phyloP scores from a whole-genome alignment of 2,329 filamentous ascomycete species.

The Aspergillus fructus region DNA sequence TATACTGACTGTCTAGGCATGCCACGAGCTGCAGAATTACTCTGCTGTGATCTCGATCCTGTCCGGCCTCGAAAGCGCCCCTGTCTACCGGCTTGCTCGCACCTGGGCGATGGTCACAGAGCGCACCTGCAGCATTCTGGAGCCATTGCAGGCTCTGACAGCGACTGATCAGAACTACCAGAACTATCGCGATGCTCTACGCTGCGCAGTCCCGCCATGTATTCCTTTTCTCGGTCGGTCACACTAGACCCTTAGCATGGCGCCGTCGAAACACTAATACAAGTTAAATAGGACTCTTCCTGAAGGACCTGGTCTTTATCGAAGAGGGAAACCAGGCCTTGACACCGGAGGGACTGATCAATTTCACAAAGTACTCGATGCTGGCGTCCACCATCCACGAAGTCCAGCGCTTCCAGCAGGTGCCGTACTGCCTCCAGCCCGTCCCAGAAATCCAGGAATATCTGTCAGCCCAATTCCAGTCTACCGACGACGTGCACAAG shows the following conservation, averaged over 20 bases:
- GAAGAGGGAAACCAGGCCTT: conserved; percentile 92
- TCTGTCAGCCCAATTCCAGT: conserved; percentile 77
- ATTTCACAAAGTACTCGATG: conserved; percentile 23
- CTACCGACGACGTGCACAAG: conserved; percentile 86
- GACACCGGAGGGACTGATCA: conserved; percentile 86
- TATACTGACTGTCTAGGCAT: conserved; percentile 62
- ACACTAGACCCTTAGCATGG: too few species aligned
- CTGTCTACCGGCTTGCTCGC: conserved; percentile 83
- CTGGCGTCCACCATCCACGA: conserved; percentile 20
- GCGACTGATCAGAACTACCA: conserved; percentile 86
- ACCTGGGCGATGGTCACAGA: conserved; percentile 91
- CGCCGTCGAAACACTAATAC: too few species aligned
- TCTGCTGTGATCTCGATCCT: conserved; percentile 94
- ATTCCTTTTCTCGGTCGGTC: conserved; percentile 88
- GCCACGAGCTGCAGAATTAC: conserved; percentile 85
- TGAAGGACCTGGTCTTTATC: conserved; percentile 94
- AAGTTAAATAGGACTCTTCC: conserved; percentile 68
- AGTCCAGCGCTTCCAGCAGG: conserved; percentile 93
- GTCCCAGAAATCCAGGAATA: conserved; percentile 86
- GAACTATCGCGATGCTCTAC: conserved; percentile 63
- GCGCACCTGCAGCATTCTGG: conserved; percentile 70
- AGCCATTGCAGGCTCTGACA: conserved; percentile 87
- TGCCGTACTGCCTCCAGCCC: conserved; percentile 79
- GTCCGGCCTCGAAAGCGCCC: conserved; percentile 84
- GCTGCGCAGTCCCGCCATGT: conserved; percentile 85